Conservation (phyloP, 2,329 filamentous ascomycete species). For the Aspergillus flavus region DNA sequence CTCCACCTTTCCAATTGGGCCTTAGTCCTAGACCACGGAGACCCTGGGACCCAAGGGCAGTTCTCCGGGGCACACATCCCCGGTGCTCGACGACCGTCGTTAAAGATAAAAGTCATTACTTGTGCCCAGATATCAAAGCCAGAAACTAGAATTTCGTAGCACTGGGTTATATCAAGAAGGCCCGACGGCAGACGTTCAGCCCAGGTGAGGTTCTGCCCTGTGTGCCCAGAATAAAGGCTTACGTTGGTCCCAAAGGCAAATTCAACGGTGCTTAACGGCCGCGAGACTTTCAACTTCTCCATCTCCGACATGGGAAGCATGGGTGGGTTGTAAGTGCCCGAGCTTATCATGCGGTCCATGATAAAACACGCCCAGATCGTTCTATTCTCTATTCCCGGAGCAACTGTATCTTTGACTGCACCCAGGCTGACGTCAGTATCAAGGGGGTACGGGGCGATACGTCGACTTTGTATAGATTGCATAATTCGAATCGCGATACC, state of each 20-base stretch:
- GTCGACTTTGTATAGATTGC: constrained; percentile 3
- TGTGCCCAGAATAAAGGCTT: not conserved
- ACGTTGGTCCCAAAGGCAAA: not conserved
- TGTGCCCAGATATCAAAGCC: constrained; percentile 7
- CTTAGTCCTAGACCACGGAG: constrained; percentile 3
- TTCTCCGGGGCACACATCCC: constrained; percentile 8
- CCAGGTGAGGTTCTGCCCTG: not conserved
- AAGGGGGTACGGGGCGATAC: not conserved
- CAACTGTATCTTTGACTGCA: not conserved
- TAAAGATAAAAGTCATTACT: constrained; percentile 10
- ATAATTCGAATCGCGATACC: constrained; percentile 1
- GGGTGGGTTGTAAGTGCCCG: not conserved
- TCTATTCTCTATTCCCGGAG: not conserved
- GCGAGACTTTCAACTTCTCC: not conserved
- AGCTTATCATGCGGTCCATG: constrained; percentile 5
- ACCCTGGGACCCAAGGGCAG: constrained; percentile 3
- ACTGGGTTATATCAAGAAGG: constrained; percentile 5
- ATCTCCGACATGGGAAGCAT: constrained; percentile 4
- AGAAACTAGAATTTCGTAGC: constrained; percentile 4
- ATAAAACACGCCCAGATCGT: constrained; percentile 6
- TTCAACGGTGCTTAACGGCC: not conserved
- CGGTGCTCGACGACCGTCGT: constrained; percentile 1
- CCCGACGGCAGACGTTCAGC: not conserved
- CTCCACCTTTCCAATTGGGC: constrained; percentile 1
- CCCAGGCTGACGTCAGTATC: not conserved